Percentiles rank a stretch among this genome's conserved stretches.
phyloP scores from a whole-genome alignment of 1,139 yeast genomes.

The Debaryomyces coudertii region DNA sequence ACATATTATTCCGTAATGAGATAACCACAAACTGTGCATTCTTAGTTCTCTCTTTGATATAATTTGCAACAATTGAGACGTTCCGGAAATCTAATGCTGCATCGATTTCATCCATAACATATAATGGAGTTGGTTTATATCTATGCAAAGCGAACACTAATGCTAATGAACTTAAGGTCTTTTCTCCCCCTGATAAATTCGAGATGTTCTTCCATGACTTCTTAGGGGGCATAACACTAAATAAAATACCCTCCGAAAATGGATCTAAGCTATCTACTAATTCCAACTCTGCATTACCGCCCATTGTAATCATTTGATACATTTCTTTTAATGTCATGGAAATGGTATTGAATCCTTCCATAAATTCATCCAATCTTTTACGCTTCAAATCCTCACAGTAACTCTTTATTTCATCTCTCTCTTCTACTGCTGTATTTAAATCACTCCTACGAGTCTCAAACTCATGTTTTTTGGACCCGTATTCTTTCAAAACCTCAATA shows the following conservation, averaged over 20 bases:
- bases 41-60: constrained; percentile 91
- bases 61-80: constrained; percentile 95
- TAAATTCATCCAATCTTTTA: constrained; percentile 82
- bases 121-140: constrained; percentile 95
- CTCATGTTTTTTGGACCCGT: constrained; percentile 67
- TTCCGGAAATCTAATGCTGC: constrained; percentile 98
- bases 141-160: constrained; percentile 95
- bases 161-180: constrained; percentile 92
- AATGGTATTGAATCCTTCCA: constrained; percentile 87
- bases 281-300: constrained; percentile 97
- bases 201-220: constrained; percentile 97
- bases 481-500: constrained; percentile 75
- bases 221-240: constrained; percentile 99
- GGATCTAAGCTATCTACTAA: constrained; percentile 96
- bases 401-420: constrained; percentile 67
- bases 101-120: constrained; percentile 99
- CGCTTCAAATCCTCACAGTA: constrained; percentile 72
- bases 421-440: constrained; percentile 65
- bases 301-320: constrained; percentile 99
- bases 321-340: constrained; percentile 90
- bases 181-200: constrained; percentile 96
- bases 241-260: constrained; percentile 94
- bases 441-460: constrained; percentile 64
- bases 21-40: constrained; percentile 97
- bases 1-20: constrained; percentile 95